These are phyloP conservation scores for Thraustochytrium sp. DNA, from an alignment of 352 stramenopile species.

Conservation along the genomic window DNA sequence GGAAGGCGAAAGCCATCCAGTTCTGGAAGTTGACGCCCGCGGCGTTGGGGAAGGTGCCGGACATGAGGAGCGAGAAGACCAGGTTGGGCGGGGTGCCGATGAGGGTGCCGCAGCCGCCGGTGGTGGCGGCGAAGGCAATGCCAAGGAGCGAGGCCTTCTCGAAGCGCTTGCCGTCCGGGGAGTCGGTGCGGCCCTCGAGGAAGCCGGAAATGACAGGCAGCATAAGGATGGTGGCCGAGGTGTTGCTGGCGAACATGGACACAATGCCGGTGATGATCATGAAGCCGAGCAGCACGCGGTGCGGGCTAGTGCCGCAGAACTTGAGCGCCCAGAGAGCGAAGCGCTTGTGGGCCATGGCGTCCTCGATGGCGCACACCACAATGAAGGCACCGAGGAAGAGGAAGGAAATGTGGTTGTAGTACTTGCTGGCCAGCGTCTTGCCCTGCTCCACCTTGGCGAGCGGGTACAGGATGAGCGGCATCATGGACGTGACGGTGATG, in stretches of 20 bases:
- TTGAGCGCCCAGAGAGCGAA: neutral
- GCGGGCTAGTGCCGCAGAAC: neutral
- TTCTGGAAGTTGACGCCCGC: neutral
- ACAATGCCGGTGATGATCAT: neutral
- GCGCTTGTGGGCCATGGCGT: neutral
- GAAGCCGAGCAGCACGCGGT: neutral
- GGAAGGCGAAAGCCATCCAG: slow-evolving; percentile 1
- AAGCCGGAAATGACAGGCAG: neutral
- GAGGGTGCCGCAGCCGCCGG: neutral
- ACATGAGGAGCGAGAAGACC: neutral
- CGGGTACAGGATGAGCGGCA: neutral
- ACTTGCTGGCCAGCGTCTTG: neutral
- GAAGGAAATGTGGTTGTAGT: neutral
- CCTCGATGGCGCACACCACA: neutral
- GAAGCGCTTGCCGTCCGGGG: neutral
- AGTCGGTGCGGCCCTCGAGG: neutral
- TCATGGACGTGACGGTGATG: neutral
- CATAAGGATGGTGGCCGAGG: neutral
- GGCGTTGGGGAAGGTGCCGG: neutral
- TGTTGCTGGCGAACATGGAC: slow-evolving; percentile 24
- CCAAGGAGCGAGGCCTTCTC: neutral
- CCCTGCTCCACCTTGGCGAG: neutral
- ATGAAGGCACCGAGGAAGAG: slow-evolving; percentile 9
- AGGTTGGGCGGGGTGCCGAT: neutral
- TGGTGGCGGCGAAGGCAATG: neutral